A percentile compares a stretch with the other conserved stretches of the same genome.
Evolutionary conservation across 106 monocot species (phyloP).

Genomic region (Dendrobium nobile): DNA sequence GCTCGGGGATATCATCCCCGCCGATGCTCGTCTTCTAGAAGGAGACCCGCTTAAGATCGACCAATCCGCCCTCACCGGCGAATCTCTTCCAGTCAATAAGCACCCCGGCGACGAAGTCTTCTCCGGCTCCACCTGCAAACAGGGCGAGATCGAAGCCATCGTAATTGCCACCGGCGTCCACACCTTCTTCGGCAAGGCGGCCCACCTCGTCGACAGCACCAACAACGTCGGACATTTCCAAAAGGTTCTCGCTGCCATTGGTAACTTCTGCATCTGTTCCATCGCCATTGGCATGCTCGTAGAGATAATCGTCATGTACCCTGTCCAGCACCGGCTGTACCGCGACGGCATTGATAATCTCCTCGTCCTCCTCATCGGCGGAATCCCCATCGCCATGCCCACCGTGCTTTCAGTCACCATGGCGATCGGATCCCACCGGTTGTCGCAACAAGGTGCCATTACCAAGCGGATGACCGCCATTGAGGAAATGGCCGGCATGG

Average conservation of each 20-base stretch:
- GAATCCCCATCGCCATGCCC: conserved; percentile 48
- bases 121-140: conserved; percentile 91
- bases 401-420: conserved; percentile 37
- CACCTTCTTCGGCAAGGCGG: conserved; percentile 95
- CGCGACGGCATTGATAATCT: conserved; percentile 42
- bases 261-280: conserved; percentile 74
- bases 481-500: conserved; percentile 74
- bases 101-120: conserved; percentile 69
- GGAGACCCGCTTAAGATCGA: conserved; percentile 92
- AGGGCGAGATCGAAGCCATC: conserved; percentile 83
- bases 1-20: conserved; percentile 90
- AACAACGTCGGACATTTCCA: conserved; percentile 97
- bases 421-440: conserved; percentile 37
- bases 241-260: conserved; percentile 59
- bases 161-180: conserved; percentile 93
- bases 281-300: conserved; percentile 53
- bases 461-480: conserved; percentile 77
- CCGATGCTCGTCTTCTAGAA: conserved; percentile 73
- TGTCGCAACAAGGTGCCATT: conserved; percentile 48
- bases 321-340: conserved; percentile 42
- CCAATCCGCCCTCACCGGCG: conserved; percentile 82
- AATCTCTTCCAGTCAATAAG: conserved; percentile 78
- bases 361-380: conserved; percentile 45
- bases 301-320: conserved; percentile 61
- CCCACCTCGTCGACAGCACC: conserved; percentile 95